A percentile compares a stretch with the other conserved stretches of the same genome.
These are phyloP conservation scores for Arthroderma uncinatum DNA, from an alignment of 2,329 filamentous ascomycete genomes.

Conservation along the genomic window DNA sequence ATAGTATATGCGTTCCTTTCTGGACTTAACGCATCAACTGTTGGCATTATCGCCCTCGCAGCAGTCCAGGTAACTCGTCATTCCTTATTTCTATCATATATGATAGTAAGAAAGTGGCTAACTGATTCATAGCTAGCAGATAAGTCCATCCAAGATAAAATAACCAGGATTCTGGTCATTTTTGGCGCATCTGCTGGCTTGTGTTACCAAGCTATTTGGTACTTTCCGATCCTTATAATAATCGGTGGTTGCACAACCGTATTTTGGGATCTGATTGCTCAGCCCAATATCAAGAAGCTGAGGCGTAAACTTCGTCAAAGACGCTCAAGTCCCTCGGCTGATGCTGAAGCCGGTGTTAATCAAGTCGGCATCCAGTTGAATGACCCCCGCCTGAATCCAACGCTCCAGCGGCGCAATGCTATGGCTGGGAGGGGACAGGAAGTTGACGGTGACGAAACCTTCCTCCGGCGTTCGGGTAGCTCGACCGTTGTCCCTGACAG, in stretches of 20 bases:
- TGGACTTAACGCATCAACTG: slow-evolving; percentile 59
- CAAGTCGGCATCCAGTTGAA: slow-evolving; percentile 9
- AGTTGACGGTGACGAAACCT: background rate
- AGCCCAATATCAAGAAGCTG: slow-evolving; percentile 34
- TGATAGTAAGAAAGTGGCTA: background rate
- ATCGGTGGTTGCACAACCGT: slow-evolving; percentile 44
- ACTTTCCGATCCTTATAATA: slow-evolving; percentile 56
- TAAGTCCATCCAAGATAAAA: slow-evolving; percentile 55
- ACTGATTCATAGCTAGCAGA: slow-evolving; percentile 44
- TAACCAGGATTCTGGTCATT: slow-evolving; percentile 55
- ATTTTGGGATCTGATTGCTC: slow-evolving; percentile 46
- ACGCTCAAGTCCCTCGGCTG: slow-evolving; percentile 8
- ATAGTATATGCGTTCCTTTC: slow-evolving; percentile 59
- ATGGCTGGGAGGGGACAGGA: slow-evolving; percentile 9
- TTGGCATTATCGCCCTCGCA: slow-evolving; percentile 60
- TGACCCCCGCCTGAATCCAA: background rate
- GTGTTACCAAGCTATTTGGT: slow-evolving; percentile 63
- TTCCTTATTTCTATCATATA: background rate
- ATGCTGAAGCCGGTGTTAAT: slow-evolving; percentile 12
- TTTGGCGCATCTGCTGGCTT: slow-evolving; percentile 53
- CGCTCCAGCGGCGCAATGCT: slow-evolving; percentile 13
- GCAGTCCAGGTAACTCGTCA: slow-evolving; percentile 41
- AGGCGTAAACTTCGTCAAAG: slow-evolving; percentile 17
- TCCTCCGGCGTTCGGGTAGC: background rate
- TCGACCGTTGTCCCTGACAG: background rate